Evolutionary conservation across 345 rosid species (phyloP).

Genomic region (Hevea brasiliensis): DNA sequence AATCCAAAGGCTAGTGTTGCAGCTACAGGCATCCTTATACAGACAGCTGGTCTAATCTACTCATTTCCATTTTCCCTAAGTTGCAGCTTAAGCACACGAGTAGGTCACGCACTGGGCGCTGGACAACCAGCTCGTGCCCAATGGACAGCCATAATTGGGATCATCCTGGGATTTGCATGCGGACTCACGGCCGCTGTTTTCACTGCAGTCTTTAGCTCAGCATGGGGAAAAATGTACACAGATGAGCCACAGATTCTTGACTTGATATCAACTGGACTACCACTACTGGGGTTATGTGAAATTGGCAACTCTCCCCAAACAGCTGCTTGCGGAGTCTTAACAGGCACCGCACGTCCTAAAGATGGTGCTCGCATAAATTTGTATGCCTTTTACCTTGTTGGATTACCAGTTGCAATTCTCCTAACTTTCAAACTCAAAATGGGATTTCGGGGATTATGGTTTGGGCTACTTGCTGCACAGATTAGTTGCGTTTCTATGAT

Average conservation of each 20-base stretch:
- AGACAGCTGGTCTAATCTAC: constrained; percentile 69
- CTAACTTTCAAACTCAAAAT: constrained; percentile 53
- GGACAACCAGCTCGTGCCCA: constrained; percentile 70
- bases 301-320: constrained; percentile 87
- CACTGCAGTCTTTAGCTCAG: constrained; percentile 46
- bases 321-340: constrained; percentile 77
- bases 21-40: constrained; percentile 83
- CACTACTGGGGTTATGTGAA: constrained; percentile 74
- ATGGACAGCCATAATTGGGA: constrained; percentile 56
- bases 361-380: constrained; percentile 79
- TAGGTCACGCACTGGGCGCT: constrained; percentile 75
- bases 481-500: constrained; percentile 64
- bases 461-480: constrained; percentile 71
- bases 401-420: constrained; percentile 66
- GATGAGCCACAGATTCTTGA: constrained; percentile 62
- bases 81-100: constrained; percentile 56
- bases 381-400: constrained; percentile 70
- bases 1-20: constrained; percentile 71
- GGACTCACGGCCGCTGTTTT: constrained; percentile 56
- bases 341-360: constrained; percentile 82
- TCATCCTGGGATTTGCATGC: constrained; percentile 54
- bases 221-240: constrained; percentile 81
- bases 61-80: constrained; percentile 71
- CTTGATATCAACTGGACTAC: constrained; percentile 61
- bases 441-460: constrained; percentile 76